These are phyloP conservation scores for Pythium biforme DNA, from an alignment of 352 stramenopile species.

Conservation along the genomic window DNA sequence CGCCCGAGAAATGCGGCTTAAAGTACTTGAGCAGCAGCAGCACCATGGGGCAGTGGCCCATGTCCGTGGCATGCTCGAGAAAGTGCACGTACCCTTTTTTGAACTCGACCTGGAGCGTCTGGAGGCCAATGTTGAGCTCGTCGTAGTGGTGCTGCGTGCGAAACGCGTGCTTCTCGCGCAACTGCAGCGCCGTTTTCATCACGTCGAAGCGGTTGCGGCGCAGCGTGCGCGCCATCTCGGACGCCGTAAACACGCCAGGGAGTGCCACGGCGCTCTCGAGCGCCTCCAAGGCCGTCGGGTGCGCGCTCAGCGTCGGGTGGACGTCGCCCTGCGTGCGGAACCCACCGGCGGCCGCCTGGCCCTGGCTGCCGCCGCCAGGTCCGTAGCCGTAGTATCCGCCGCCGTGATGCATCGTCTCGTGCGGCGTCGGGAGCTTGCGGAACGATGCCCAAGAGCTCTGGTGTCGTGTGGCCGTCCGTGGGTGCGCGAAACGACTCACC, in stretches of 20 bases:
- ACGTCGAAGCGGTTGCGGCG: slow-evolving; percentile 64
- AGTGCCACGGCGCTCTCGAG: slow-evolving; percentile 68
- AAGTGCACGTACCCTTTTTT: slow-evolving; percentile 78
- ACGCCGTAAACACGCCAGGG: slow-evolving; percentile 47
- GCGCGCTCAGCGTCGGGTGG: slow-evolving; percentile 22
- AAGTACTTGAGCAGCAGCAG: slow-evolving; percentile 66
- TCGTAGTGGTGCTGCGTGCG: slow-evolving; percentile 44
- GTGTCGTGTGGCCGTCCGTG: neutral
- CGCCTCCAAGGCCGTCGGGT: slow-evolving; percentile 59
- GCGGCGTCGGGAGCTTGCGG: too few species aligned
- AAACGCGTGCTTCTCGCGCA: slow-evolving; percentile 66
- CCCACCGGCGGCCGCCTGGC: slow-evolving; percentile 22
- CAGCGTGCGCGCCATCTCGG: slow-evolving; percentile 60
- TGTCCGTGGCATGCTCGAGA: slow-evolving; percentile 52
- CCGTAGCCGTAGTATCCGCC: slow-evolving; percentile 5
- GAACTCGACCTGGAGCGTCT: slow-evolving; percentile 60
- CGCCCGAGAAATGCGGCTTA: slow-evolving; percentile 51
- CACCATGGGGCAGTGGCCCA: slow-evolving; percentile 51
- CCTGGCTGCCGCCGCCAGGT: neutral
- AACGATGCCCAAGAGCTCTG: neutral
- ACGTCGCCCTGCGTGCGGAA: slow-evolving; percentile 39
- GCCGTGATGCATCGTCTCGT: neutral
- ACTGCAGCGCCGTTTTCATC: slow-evolving; percentile 64
- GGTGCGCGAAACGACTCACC: slow-evolving; percentile 17
- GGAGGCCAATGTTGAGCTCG: slow-evolving; percentile 60